Evolutionary conservation across 78 protist species (phyloP).

Genomic region (Trichosphaerium sp.): DNA sequence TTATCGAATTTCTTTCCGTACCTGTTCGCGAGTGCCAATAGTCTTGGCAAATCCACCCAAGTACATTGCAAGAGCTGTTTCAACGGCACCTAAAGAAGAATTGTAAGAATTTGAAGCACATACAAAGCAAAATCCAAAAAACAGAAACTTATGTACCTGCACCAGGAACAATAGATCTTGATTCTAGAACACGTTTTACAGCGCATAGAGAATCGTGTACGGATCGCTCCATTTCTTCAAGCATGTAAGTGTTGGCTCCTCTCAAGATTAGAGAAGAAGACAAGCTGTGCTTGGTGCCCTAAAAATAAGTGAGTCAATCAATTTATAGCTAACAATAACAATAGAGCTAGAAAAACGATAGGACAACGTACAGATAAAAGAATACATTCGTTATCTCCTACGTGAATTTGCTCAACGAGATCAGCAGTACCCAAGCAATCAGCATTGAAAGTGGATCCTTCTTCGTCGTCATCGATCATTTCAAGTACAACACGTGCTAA

Average conservation of each 20-base stretch:
- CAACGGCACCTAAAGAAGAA: too few species aligned
- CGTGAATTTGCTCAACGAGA: conserved; percentile 64
- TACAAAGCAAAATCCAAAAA: too few species aligned
- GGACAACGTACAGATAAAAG: too few species aligned
- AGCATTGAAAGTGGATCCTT: conserved; percentile 84
- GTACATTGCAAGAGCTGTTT: conserved; percentile 91
- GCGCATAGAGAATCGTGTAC: conserved; percentile 97
- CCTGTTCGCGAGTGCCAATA: too few species aligned
- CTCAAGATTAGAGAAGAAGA: conserved; percentile 86
- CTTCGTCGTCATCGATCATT: conserved; percentile 86
- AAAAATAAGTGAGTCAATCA: background rate
- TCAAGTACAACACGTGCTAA: conserved; percentile 50
- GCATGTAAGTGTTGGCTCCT: conserved; percentile 85
- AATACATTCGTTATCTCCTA: conserved; percentile 85
- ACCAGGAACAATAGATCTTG: conserved; percentile 75
- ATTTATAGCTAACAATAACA: background rate
- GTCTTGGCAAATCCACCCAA: conserved; percentile 88
- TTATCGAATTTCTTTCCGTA: too few species aligned
- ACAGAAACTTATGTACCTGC: too few species aligned
- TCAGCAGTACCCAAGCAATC: conserved; percentile 67
- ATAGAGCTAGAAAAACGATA: conserved; percentile 23
- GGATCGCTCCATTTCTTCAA: conserved; percentile 92
- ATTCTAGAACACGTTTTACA: conserved; percentile 86
- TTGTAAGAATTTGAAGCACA: conserved; percentile 64
- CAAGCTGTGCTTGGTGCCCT: conserved; percentile 23